These are phyloP conservation scores for Primulina eburnea DNA, from an alignment of 257 asterid species.

Conservation along the genomic window DNA sequence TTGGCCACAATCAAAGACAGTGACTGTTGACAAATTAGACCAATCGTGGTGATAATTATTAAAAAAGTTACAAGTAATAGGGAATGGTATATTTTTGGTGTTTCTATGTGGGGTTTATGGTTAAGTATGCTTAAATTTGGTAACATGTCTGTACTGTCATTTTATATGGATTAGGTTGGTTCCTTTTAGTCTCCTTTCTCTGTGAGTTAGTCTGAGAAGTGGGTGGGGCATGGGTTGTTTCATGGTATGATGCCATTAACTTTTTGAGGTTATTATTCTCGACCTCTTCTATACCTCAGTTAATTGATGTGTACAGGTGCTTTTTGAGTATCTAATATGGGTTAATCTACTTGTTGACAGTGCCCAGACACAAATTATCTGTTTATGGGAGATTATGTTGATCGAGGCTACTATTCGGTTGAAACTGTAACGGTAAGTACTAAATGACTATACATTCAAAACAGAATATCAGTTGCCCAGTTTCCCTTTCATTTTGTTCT, in stretches of 20 bases:
- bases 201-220: neutral
- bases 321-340: constrained; percentile 20
- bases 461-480: neutral
- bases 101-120: neutral
- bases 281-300: neutral
- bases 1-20: neutral
- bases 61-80: neutral
- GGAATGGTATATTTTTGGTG: neutral
- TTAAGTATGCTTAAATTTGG: neutral
- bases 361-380: constrained; percentile 96
- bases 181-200: neutral
- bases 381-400: constrained; percentile 93
- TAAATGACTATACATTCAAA: constrained; percentile 10
- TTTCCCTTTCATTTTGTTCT: constrained; percentile 15
- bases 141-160: neutral
- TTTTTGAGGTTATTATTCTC: neutral
- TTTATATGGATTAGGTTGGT: neutral
- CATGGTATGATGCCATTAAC: neutral
- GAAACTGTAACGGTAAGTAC: constrained; percentile 93
- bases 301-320: constrained; percentile 8
- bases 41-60: neutral
- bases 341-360: constrained; percentile 49
- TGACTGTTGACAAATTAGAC: neutral
- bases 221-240: neutral
- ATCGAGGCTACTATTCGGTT: constrained; percentile 92